phyloP scores from a whole-genome alignment of 2,329 filamentous ascomycete genomes.

The Penicillium crustosum region DNA sequence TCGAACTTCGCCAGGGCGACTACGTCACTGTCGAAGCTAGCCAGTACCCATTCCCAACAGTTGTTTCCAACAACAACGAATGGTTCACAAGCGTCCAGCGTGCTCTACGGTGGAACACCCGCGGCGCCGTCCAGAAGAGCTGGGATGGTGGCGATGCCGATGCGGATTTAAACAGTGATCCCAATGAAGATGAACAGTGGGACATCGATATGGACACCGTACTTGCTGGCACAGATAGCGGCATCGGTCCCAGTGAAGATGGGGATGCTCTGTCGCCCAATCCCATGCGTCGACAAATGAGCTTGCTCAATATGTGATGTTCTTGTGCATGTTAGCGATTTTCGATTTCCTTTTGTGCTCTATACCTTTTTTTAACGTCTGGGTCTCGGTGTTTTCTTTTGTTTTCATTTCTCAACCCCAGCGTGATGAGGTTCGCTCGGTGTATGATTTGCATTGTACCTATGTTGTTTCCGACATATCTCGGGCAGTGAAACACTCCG shows the following conservation, averaged over 20 bases:
- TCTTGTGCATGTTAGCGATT: slow-evolving; percentile 12
- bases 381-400: neutral
- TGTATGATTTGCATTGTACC: slow-evolving; percentile 5
- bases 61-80: slow-evolving; percentile 83
- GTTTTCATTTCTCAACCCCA: neutral
- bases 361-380: slow-evolving; percentile 7
- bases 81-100: slow-evolving; percentile 97
- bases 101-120: slow-evolving; percentile 91
- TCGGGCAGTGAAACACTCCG: neutral
- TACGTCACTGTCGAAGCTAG: slow-evolving; percentile 94
- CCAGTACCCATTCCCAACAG: slow-evolving; percentile 95
- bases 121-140: slow-evolving; percentile 86
- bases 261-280: slow-evolving; percentile 58
- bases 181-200: slow-evolving; percentile 66
- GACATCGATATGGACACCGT: slow-evolving; percentile 84
- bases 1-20: slow-evolving; percentile 90
- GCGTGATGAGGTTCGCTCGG: slow-evolving; percentile 2
- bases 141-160: slow-evolving; percentile 57
- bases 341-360: slow-evolving; percentile 5
- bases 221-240: slow-evolving; percentile 46
- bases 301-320: slow-evolving; percentile 62
- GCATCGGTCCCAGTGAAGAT: slow-evolving; percentile 64
- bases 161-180: slow-evolving; percentile 42
- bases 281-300: slow-evolving; percentile 71
- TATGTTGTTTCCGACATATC: neutral